Evolutionary conservation across 441 rosid species (phyloP).

Genomic region (Mallotus repandus): DNA sequence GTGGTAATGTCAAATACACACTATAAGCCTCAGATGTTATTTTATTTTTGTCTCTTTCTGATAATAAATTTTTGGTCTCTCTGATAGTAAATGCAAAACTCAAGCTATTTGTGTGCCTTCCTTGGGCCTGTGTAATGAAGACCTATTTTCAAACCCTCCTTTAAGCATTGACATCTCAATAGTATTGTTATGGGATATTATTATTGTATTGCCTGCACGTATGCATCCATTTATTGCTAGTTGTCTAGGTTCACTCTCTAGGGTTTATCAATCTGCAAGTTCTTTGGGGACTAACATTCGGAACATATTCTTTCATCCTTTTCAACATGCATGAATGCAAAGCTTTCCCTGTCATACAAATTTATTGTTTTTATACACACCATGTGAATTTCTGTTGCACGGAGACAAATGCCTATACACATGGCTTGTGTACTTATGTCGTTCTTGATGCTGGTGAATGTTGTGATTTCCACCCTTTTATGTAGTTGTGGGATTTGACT

Average conservation of each 20-base stretch:
- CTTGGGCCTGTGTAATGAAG: not conserved
- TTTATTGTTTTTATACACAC: not conserved
- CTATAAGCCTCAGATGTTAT: not conserved
- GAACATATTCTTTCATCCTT: not conserved
- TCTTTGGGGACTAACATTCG: not conserved
- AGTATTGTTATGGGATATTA: too few relatives aligned
- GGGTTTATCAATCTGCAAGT: not conserved
- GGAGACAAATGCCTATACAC: not conserved
- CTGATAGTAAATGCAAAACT: not conserved
- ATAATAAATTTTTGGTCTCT: not conserved
- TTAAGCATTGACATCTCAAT: not conserved
- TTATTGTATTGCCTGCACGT: not conserved
- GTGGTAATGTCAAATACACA: conserved; percentile 11
- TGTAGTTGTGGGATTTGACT: conserved; percentile 97
- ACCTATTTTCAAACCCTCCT: not conserved
- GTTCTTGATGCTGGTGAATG: conserved; percentile 5
- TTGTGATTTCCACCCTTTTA: conserved; percentile 13
- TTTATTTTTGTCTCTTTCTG: not conserved
- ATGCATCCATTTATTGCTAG: not conserved
- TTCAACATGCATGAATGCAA: not conserved
- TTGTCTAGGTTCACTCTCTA: not conserved
- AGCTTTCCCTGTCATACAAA: not conserved
- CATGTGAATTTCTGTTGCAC: not conserved
- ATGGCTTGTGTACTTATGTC: not conserved
- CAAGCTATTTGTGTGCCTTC: not conserved